Evolutionary conservation across 2,329 filamentous ascomycete species (phyloP).

Genomic region (Talaromyces sp.): DNA sequence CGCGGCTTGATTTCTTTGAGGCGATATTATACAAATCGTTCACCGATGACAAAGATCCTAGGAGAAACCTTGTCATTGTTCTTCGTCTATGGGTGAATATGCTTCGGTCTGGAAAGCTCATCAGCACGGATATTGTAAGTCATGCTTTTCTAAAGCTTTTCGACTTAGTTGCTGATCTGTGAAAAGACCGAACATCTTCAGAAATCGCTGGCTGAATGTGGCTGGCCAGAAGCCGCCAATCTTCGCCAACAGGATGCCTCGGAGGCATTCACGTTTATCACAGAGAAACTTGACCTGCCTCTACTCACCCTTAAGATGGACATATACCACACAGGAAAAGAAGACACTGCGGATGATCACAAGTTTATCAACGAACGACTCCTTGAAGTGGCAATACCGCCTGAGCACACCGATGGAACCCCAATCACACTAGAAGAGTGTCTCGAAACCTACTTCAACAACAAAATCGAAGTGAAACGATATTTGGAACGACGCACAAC

Average conservation of each 20-base stretch:
- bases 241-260: conserved; percentile 91
- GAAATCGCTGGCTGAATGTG: conserved; percentile 73
- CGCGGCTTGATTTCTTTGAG: conserved; percentile 82
- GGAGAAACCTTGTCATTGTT: conserved; percentile 68
- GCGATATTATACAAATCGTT: conserved; percentile 80
- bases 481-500: conserved; percentile 61
- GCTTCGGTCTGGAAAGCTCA: conserved; percentile 75
- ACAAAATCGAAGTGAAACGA: conserved; percentile 79
- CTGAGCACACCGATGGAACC: conserved; percentile 60
- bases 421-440: conserved; percentile 81
- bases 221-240: conserved; percentile 74
- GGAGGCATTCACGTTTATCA: conserved; percentile 92
- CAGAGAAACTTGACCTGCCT: conserved; percentile 79
- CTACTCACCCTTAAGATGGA: conserved; percentile 89
- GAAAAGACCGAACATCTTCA: conserved; percentile 73
- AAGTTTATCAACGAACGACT: conserved; percentile 89
- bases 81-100: conserved; percentile 91
- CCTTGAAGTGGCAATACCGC: conserved; percentile 83
- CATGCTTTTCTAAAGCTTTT: neutral
- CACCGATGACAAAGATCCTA: conserved; percentile 55
- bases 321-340: conserved; percentile 84
- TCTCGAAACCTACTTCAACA: conserved; percentile 91
- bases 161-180: neutral
- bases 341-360: conserved; percentile 78
- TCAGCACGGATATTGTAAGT: conserved; percentile 72